Evolutionary conservation across 202 grass and related monocot genomes (phyloP), one percentile per base, ranked within the genome.

Genomic region (Schoenoplectus tabernaemontani): DNA sequence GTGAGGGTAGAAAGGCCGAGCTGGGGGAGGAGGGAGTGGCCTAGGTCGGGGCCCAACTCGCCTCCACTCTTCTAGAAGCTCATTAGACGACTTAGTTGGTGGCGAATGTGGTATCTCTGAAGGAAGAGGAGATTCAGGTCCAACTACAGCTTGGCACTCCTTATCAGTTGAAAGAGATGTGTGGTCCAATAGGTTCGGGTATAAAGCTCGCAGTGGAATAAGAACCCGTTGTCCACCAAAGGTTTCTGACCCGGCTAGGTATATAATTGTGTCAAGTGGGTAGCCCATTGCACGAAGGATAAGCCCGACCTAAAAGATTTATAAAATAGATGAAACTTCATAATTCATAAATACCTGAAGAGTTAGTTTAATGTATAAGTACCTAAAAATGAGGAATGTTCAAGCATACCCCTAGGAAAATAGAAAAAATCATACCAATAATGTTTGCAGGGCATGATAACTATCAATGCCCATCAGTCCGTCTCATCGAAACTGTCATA

Each of bases 171-270:
- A 91, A 66, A 99, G 81, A 77, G 86, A 96, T 83, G 92, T 91
- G 37, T 82, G 83, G 77, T 99, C 96, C 24, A 99, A 90, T 84
- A 99, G 42, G 60, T 99, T 96, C 67, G 79, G 78, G 86, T 93
- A 99, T 86, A 96, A 92, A 81, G 88, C 91, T 63, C 90, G 83
- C 62, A 99, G 73, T 88, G 96, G 96, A 83, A 89, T 89, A 59
- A 96, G 77, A 81, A 91, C 62, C 85, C 92, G 90, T 62, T 99
- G 96, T 57, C 96, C 96, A 77, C 96, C 96, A 82, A 99, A 99
- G 44, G 82, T 96, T 79, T 99, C 92, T 72, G 96, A 92, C 79
- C 96, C 96, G 84, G 96, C 87, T 87, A 96, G 83, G 64, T 93
- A 99, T 84, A 99, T 99, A 73, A 89, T 88, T 42, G 96, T 96